A percentile compares a stretch with the other conserved stretches of the same genome.
phyloP scores from a whole-genome alignment of 1,139 yeast genomes.

The Blastobotrys buckinghamii region DNA sequence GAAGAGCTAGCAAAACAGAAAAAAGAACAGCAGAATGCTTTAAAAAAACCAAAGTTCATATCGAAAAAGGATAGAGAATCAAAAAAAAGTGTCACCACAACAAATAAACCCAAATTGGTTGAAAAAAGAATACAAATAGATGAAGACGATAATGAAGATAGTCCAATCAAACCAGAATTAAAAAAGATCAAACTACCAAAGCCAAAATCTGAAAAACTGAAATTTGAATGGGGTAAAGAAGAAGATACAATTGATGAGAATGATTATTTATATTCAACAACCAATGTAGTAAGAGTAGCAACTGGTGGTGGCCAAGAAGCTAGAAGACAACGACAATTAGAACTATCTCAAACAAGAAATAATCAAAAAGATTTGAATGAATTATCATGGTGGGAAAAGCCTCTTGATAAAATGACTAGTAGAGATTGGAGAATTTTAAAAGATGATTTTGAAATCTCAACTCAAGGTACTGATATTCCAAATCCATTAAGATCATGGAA shows the following conservation, averaged over 20 bases:
- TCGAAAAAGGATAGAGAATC: conserved; percentile 44
- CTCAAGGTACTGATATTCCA: conserved; percentile 48
- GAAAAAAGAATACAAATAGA: neutral
- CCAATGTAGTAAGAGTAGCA: neutral
- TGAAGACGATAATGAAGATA: neutral
- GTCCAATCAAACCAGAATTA: too few species aligned
- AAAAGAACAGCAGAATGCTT: conserved; percentile 27
- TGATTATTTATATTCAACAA: conserved; percentile 37
- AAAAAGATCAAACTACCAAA: too few species aligned
- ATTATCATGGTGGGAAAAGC: conserved; percentile 62
- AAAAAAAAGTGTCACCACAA: conserved; percentile 17
- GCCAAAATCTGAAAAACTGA: too few species aligned
- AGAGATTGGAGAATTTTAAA: conserved; percentile 88
- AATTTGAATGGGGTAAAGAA: conserved; percentile 61
- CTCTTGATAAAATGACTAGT: conserved; percentile 55
- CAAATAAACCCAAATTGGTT: neutral
- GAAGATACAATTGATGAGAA: conserved; percentile 57
- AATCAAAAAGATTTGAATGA: conserved; percentile 27
- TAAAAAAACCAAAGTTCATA: conserved; percentile 41
- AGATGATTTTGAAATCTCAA: conserved; percentile 67
- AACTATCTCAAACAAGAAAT: conserved; percentile 18
- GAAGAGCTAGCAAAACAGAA: conserved; percentile 36
- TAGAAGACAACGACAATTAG: conserved; percentile 18
- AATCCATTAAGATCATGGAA: conserved; percentile 72
- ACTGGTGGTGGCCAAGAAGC: conserved; percentile 32